Evolutionary conservation across 2,329 filamentous ascomycete species (phyloP), one percentile per base, ranked within the genome.

Genomic region (Fusarium proliferatum): DNA sequence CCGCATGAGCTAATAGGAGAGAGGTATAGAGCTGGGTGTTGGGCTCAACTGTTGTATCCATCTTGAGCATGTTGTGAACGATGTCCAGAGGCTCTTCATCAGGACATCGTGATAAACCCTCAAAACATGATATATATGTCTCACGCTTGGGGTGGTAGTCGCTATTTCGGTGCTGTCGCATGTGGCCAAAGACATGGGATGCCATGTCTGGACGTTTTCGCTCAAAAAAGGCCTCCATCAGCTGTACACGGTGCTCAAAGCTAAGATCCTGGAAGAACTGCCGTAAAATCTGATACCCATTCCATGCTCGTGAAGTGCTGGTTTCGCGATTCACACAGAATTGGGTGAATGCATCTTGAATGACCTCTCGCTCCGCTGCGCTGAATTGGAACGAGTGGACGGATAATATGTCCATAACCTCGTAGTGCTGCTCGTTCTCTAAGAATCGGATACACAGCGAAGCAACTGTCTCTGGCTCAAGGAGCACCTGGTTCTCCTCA

Each of bases 51-150:
- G 90, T 89, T n/a, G 91, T 88, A 81, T 99, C 96, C 81, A 98
- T 91, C 84, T 97, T 98, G 74, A 98, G 87, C 90, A 97, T 96
- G 80, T 98, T 97, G 84, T 97, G 93, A 5, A 97, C 89, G 70
- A 93, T 89, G 66, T 91, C 89, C 26, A 98, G 84, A 46, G 90
- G 91, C 63, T 93, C 90, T 3, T 83, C 36, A 61, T 85, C 84
- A 3, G 83, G 83, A 46, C 83, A 82, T n/a, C 82, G 81, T 7
- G 92, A 91, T 30, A 97, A 88, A 5, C 94, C 94, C 67, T 93
- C 89, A 64, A 98, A 92, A 70, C 92, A 95, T 39, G 87, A 84
- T 7, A 94, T 88, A 79, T 99, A 99, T 9, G 93, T 93, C 49
- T 94, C 91, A 15, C 89, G 82, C 6, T 87, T 91, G 0, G 96